Conservation (phyloP, 1,284 basidiomycete genomes). For the Inonotus hispidus region DNA sequence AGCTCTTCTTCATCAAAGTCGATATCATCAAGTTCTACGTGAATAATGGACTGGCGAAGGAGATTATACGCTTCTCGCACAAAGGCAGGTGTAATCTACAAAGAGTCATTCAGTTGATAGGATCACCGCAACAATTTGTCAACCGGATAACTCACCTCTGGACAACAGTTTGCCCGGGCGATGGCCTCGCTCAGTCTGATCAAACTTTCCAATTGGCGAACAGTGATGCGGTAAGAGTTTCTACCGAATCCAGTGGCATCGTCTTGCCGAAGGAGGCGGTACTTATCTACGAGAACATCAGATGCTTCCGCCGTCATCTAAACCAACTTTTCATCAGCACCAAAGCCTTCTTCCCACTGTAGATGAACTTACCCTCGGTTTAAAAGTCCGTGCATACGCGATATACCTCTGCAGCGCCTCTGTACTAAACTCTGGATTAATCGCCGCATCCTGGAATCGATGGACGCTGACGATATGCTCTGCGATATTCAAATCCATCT, state of each 20-base stretch:
- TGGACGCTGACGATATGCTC: slow-evolving; percentile 98
- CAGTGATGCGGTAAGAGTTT: slow-evolving; percentile 95
- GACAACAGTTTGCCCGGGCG: slow-evolving; percentile 91
- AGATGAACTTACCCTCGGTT: slow-evolving; percentile 71
- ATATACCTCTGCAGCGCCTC: slow-evolving; percentile 97
- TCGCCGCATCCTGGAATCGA: slow-evolving; percentile 90
- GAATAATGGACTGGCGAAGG: slow-evolving; percentile 95
- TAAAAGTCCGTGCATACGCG: slow-evolving; percentile 93
- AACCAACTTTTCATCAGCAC: neutral
- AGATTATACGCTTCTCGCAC: slow-evolving; percentile 95
- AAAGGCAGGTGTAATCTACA: slow-evolving; percentile 83
- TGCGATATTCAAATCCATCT: slow-evolving; percentile 90
- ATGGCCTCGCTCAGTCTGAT: slow-evolving; percentile 96
- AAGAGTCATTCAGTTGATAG: too few relatives aligned
- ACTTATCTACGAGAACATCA: slow-evolving; percentile 93
- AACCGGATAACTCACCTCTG: slow-evolving; percentile 52
- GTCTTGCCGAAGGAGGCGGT: slow-evolving; percentile 87
- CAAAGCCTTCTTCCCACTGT: neutral
- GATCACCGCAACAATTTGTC: neutral
- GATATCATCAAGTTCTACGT: slow-evolving; percentile 98
- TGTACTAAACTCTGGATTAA: slow-evolving; percentile 95
- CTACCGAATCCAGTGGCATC: slow-evolving; percentile 84
- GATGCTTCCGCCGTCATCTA: slow-evolving; percentile 91
- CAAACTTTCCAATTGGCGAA: slow-evolving; percentile 96
- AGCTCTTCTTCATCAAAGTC: slow-evolving; percentile 94